Conservation (phyloP, 768 basidiomycete genomes). For the Lactarius hatsudake region DNA sequence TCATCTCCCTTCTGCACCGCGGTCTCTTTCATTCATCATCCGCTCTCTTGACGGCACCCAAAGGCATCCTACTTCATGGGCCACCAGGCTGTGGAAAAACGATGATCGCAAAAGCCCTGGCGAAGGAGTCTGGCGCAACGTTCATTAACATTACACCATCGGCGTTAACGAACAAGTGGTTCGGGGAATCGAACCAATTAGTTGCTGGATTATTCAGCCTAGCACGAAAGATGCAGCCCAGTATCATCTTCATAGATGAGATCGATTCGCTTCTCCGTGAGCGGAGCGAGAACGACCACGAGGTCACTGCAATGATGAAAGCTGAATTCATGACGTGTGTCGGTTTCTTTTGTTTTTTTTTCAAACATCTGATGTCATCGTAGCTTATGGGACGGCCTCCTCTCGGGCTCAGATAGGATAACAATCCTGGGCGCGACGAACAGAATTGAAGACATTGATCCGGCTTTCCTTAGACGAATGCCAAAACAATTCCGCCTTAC, state of each 20-base stretch:
- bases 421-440: constrained; percentile 95
- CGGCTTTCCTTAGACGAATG: constrained; percentile 88
- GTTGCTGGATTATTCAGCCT: constrained; percentile 93
- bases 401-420: constrained; percentile 77
- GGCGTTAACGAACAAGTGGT: constrained; percentile 78
- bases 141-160: constrained; percentile 88
- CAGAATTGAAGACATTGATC: constrained; percentile 87
- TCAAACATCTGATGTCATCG: background rate
- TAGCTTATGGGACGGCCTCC: constrained; percentile 93
- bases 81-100: constrained; percentile 99
- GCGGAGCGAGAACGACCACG: constrained; percentile 85
- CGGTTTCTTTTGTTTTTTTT: constrained; percentile 5
- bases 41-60: constrained; percentile 83
- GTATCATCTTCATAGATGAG: constrained; percentile 98
- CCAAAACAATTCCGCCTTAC: constrained; percentile 90
- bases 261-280: constrained; percentile 95
- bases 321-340: constrained; percentile 91
- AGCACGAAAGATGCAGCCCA: constrained; percentile 88
- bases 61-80: constrained; percentile 93
- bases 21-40: constrained; percentile 80
- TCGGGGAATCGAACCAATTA: constrained; percentile 90
- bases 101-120: constrained; percentile 96
- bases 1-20: constrained; percentile 90
- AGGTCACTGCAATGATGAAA: constrained; percentile 98
- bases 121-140: constrained; percentile 96